phyloP scores from a whole-genome alignment of 2,329 filamentous ascomycete genomes.

The Scedosporium boydii region DNA sequence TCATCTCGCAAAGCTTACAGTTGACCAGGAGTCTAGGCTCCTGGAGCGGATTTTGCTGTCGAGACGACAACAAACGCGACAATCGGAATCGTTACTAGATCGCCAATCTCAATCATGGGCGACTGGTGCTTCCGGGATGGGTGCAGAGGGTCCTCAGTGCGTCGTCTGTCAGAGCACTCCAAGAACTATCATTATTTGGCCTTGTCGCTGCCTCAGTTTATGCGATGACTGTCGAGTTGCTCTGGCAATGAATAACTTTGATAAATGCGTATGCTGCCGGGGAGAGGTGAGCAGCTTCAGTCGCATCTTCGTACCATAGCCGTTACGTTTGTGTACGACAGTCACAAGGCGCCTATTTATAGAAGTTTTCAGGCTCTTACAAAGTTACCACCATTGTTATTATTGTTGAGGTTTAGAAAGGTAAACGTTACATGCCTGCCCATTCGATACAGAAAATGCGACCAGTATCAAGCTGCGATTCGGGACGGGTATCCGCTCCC shows the following conservation, averaged over 20 bases:
- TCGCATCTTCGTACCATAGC: slow-evolving; percentile 74
- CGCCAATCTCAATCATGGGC: slow-evolving; percentile 44
- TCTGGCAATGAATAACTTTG: slow-evolving; percentile 93
- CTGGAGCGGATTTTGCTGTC: slow-evolving; percentile 52
- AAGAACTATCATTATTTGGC: slow-evolving; percentile 88
- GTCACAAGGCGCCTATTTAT: not conserved
- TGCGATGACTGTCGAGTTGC: slow-evolving; percentile 94
- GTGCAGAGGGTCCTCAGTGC: slow-evolving; percentile 66
- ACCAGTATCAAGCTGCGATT: slow-evolving; percentile 26
- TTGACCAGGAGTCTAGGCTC: slow-evolving; percentile 50
- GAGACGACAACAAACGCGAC: slow-evolving; percentile 25
- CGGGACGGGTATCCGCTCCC: slow-evolving; percentile 40
- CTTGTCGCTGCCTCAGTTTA: slow-evolving; percentile 85
- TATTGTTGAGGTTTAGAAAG: not conserved
- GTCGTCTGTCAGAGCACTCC: slow-evolving; percentile 87
- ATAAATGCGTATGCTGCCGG: slow-evolving; percentile 90
- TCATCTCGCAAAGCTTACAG: slow-evolving; percentile 31
- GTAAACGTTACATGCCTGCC: slow-evolving; percentile 67
- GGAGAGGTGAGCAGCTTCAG: slow-evolving; percentile 84
- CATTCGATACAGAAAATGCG: slow-evolving; percentile 83
- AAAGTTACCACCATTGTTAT: not conserved
- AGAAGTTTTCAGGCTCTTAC: not conserved
- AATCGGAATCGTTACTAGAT: not conserved
- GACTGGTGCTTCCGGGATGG: slow-evolving; percentile 63
- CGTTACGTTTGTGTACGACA: not conserved